These are phyloP conservation scores for Verticillium longisporum DNA, from an alignment of 2,329 filamentous ascomycete genomes.

Conservation along the genomic window DNA sequence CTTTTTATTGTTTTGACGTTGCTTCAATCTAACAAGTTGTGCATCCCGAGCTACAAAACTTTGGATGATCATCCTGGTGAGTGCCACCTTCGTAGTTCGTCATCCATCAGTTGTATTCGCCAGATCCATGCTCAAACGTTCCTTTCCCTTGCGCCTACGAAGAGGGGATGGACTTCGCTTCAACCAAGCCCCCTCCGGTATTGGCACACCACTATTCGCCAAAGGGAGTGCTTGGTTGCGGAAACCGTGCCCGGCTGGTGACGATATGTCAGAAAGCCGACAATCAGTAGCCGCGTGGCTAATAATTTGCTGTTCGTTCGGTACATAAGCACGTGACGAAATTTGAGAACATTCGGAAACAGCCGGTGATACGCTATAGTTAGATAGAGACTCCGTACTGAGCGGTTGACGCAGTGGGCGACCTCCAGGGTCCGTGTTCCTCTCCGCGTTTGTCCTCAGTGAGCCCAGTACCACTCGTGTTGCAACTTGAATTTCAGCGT, in stretches of 20 bases:
- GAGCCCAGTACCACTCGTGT: conserved; percentile 6
- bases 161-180: conserved; percentile 13
- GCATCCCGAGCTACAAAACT: too few relatives aligned
- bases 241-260: neutral
- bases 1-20: neutral
- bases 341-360: neutral
- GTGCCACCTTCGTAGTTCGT: neutral
- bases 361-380: conserved; percentile 11
- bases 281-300: neutral
- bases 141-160: conserved; percentile 2
- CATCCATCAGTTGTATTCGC: neutral
- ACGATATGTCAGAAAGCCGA: neutral
- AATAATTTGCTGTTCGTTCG: neutral
- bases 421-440: neutral
- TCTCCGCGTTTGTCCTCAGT: neutral
- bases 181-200: conserved; percentile 13
- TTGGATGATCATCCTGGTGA: too few relatives aligned
- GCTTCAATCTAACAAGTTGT: neutral
- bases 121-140: neutral
- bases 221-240: neutral
- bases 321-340: neutral
- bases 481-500: conserved; percentile 17
- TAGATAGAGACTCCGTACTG: conserved; percentile 11
- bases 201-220: neutral
- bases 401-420: neutral